These are phyloP conservation scores for Phyllosticta citriasiana DNA, from an alignment of 2,329 filamentous ascomycete species.

Conservation along the genomic window DNA sequence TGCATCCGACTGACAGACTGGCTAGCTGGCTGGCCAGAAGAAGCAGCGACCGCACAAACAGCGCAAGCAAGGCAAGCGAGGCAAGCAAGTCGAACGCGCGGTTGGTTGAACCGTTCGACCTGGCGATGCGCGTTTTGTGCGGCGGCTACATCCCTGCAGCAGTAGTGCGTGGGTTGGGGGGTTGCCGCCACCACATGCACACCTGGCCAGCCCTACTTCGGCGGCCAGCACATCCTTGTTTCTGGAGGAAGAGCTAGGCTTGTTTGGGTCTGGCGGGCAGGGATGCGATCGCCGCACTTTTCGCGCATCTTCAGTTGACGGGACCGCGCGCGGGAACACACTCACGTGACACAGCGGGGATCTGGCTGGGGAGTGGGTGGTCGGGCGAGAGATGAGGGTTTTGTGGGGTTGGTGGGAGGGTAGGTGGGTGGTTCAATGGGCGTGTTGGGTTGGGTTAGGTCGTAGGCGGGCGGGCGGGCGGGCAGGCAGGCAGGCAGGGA, in stretches of 20 bases:
- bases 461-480: no score
- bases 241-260: no score
- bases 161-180: no score
- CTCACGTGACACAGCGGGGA: no score
- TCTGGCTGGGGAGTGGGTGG: neutral
- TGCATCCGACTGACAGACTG: no score
- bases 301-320: neutral
- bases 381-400: neutral
- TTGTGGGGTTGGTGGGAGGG: neutral
- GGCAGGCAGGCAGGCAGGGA: no score
- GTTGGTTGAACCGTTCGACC: no score
- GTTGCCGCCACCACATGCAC: neutral
- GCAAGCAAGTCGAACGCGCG: no score
- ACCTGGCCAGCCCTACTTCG: neutral
- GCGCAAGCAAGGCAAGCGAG: neutral
- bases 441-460: no score
- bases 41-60: neutral
- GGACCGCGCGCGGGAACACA: no score
- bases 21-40: no score
- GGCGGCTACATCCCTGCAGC: neutral
- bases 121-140: neutral
- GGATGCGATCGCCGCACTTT: neutral
- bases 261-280: neutral
- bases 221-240: neutral
- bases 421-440: neutral